These are phyloP conservation scores for Pseudomicrostroma phylloplanum DNA, from an alignment of 1,284 basidiomycete species.

Conservation along the genomic window DNA sequence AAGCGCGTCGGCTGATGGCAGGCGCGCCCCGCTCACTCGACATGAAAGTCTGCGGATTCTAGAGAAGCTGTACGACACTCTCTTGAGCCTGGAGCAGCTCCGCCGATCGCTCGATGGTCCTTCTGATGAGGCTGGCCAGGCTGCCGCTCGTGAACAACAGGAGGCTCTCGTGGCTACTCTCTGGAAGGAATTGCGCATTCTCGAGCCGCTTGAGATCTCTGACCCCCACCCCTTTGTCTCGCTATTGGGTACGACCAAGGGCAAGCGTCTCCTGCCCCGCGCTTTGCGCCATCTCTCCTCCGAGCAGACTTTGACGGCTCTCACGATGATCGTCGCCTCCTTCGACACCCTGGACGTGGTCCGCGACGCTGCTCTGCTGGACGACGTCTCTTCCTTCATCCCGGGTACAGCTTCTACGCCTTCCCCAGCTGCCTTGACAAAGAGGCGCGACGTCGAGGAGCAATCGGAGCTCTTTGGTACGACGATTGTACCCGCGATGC, in stretches of 20 bases:
- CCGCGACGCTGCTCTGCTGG: conserved; percentile 16
- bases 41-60: conserved; percentile 73
- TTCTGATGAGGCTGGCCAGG: conserved; percentile 45
- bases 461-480: conserved; percentile 84
- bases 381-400: conserved; percentile 17
- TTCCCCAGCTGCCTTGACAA: background rate
- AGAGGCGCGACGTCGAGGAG: conserved; percentile 64
- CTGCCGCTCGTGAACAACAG: conserved; percentile 53
- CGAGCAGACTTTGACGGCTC: conserved; percentile 73
- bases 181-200: conserved; percentile 76
- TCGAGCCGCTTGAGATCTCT: conserved; percentile 87
- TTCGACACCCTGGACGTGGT: conserved; percentile 77
- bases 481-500: conserved; percentile 76
- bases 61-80: conserved; percentile 78
- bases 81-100: conserved; percentile 78
- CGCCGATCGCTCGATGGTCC: conserved; percentile 66
- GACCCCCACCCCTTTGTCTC: conserved; percentile 97
- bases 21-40: conserved; percentile 60
- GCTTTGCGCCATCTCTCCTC: conserved; percentile 76
- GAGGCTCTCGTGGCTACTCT: conserved; percentile 52
- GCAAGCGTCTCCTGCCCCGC: conserved; percentile 84
- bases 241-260: conserved; percentile 79
- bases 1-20: conserved; percentile 56
- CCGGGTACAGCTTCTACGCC: conserved; percentile 7
- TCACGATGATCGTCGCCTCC: conserved; percentile 87